phyloP scores from a whole-genome alignment of 2,329 filamentous ascomycete species.

The Nemania serpens region DNA sequence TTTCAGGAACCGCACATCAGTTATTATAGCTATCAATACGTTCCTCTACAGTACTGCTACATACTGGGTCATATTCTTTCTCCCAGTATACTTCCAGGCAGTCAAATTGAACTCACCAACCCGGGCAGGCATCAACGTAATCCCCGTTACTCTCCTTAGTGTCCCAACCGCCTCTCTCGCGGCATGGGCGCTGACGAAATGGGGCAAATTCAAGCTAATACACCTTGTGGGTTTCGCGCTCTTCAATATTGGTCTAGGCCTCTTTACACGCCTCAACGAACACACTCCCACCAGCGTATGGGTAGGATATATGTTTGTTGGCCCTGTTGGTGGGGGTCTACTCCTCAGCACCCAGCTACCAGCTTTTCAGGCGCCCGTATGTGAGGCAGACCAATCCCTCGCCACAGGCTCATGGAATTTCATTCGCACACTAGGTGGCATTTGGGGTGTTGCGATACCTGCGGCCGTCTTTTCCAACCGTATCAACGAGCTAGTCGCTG shows the following conservation, averaged over 20 bases:
- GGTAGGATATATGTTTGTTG: too few relatives aligned
- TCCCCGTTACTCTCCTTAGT: conserved; percentile 20
- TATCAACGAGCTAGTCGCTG: conserved; percentile 23
- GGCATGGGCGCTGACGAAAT: conserved; percentile 8
- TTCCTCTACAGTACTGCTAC: conserved; percentile 46
- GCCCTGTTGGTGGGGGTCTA: too few relatives aligned
- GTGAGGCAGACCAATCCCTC: conserved; percentile 37
- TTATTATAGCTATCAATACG: conserved; percentile 37
- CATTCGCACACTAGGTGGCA: conserved; percentile 46
- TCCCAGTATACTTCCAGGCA: conserved; percentile 52
- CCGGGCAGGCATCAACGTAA: conserved; percentile 14
- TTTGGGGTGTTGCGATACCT: conserved; percentile 47
- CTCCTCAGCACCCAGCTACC: conserved; percentile 45
- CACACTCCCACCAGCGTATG: too few relatives aligned
- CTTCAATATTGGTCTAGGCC: too few relatives aligned
- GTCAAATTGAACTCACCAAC: conserved; percentile 12
- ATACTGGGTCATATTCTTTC: conserved; percentile 45
- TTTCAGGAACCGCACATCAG: conserved; percentile 50
- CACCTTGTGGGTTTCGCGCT: too few relatives aligned
- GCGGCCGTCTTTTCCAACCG: conserved; percentile 42
- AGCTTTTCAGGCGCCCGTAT: conserved; percentile 43
- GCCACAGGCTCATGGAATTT: conserved; percentile 46
- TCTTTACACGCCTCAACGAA: too few relatives aligned
- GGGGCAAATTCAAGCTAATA: too few relatives aligned
- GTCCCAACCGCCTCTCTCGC: conserved; percentile 9